Base-by-base conservation (phyloP, 148 eudicot species). In the Rhododendron henanense region DNA sequence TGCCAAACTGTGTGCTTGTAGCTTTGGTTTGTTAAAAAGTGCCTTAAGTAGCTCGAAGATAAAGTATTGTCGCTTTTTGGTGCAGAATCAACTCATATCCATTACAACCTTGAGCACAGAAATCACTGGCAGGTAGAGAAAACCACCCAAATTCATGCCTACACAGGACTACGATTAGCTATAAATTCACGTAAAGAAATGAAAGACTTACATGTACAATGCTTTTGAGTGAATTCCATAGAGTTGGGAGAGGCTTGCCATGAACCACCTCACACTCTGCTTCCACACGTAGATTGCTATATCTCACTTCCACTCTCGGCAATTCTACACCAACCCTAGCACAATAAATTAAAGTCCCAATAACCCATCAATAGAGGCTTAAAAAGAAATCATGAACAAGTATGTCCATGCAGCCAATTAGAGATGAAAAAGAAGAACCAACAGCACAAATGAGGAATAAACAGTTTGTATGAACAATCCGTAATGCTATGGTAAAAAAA, bases 321-420 rank as follows among this genome's bases (percentile, higher is more conserved):
- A 93, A 87, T 41, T 94, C 83, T 78, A 95, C 85, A 73, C 95
- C 98, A 93, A 93, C 95, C 89, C 98, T 96, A 77, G 88, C 85
- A 74, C 5, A 85, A 84, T 25, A 18, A 35, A 75, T 33, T 44
- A 83, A 59, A 82, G 15, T 25, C 51, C 53, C 79, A 65, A 67
- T 4, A 69, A 45, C 8, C 59, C 44, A 18, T 83, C n/a, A 15
- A 16, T 78, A 83, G 14, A 69, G 28, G 78, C 41, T 67, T n/a
- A 25, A 28, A 48, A 79, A 2, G 11, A 25, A n/a, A 50, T 14
- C 61, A 79, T 51, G 48, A 21, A 81, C n/a, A 19, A 81, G 7
- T 9, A 37, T 81, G 23, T 79, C 18, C 50, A 79, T 53, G n/a
- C 5, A 44, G 33, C 44, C 79, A 76, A 76, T 45, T n/a, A 47